A percentile compares a stretch with the other conserved stretches of the same genome.
phyloP scores from a whole-genome alignment of 192 early-diverging fungal genomes.

The Gaertneriomyces sp. region DNA sequence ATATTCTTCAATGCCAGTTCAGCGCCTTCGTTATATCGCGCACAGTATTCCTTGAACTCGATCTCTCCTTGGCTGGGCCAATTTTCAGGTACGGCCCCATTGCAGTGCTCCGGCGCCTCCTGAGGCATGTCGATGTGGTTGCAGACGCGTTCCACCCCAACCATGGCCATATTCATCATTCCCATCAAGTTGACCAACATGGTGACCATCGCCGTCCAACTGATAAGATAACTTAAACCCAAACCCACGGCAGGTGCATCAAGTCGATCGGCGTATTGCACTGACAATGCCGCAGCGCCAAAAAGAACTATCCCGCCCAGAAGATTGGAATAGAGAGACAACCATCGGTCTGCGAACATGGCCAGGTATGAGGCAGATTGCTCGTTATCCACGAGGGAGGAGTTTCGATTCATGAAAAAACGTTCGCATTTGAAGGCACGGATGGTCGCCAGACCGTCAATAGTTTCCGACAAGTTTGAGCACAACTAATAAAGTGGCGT shows the following conservation, averaged over 20 bases:
- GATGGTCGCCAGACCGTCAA: slow-evolving; percentile 79
- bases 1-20: slow-evolving; percentile 34
- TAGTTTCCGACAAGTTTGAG: slow-evolving; percentile 69
- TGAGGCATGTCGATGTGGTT: too few species aligned
- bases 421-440: slow-evolving; percentile 72
- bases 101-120: too few species aligned
- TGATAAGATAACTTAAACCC: slow-evolving; percentile 53
- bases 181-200: slow-evolving; percentile 17
- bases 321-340: slow-evolving; percentile 68
- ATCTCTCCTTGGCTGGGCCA: slow-evolving; percentile 63
- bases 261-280: slow-evolving; percentile 23
- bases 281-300: slow-evolving; percentile 50
- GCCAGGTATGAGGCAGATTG: slow-evolving; percentile 71
- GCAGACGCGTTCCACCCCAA: too few species aligned
- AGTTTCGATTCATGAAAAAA: slow-evolving; percentile 68
- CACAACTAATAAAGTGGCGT: slow-evolving; percentile 44
- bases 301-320: slow-evolving; percentile 71
- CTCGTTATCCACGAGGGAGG: slow-evolving; percentile 63
- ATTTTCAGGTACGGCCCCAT: slow-evolving; percentile 26
- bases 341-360: slow-evolving; percentile 59
- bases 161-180: not conserved
- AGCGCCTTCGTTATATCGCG: slow-evolving; percentile 33
- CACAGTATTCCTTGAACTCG: slow-evolving; percentile 32
- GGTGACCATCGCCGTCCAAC: not conserved
- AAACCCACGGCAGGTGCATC: slow-evolving; percentile 75